Evolutionary conservation across 1,284 basidiomycete genomes (phyloP).

Genomic region (Meripilus lineatus): DNA sequence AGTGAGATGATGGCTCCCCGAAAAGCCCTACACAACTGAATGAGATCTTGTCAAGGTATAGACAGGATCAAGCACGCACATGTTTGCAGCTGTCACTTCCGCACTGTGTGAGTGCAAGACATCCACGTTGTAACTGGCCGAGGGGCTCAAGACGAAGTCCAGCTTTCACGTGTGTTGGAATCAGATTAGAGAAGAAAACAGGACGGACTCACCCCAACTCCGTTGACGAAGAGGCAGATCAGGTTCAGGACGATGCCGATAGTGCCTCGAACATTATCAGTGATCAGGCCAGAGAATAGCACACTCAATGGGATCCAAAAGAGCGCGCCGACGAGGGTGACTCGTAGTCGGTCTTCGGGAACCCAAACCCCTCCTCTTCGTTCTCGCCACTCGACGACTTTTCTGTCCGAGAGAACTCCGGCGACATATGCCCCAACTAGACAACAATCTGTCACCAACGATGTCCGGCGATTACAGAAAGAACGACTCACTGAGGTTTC

Average conservation of each 20-base stretch:
- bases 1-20: conserved; percentile 38
- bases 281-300: conserved; percentile 28
- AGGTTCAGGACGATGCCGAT: conserved; percentile 37
- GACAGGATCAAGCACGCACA: conserved; percentile 21
- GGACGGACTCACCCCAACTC: conserved; percentile 39
- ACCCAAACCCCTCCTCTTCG: conserved; percentile 43
- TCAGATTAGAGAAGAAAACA: not conserved
- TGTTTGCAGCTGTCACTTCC: conserved; percentile 42
- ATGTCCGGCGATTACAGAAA: conserved; percentile 38
- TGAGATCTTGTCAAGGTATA: not conserved
- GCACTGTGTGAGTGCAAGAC: conserved; percentile 44
- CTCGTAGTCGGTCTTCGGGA: conserved; percentile 59
- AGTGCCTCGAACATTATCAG: conserved; percentile 33
- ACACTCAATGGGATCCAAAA: conserved; percentile 40
- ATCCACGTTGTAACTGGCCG: conserved; percentile 53
- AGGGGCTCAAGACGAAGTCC: conserved; percentile 40
- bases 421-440: conserved; percentile 52
- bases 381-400: conserved; percentile 41
- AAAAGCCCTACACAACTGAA: conserved; percentile 29
- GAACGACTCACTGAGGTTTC: conserved; percentile 49
- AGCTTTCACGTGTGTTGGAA: conserved; percentile 11
- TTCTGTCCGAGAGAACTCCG: conserved; percentile 48
- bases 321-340: conserved; percentile 37
- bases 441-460: not conserved
- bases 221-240: conserved; percentile 43